Conservation (phyloP, 2,329 filamentous ascomycete genomes). For the Ophiostoma sp. region DNA sequence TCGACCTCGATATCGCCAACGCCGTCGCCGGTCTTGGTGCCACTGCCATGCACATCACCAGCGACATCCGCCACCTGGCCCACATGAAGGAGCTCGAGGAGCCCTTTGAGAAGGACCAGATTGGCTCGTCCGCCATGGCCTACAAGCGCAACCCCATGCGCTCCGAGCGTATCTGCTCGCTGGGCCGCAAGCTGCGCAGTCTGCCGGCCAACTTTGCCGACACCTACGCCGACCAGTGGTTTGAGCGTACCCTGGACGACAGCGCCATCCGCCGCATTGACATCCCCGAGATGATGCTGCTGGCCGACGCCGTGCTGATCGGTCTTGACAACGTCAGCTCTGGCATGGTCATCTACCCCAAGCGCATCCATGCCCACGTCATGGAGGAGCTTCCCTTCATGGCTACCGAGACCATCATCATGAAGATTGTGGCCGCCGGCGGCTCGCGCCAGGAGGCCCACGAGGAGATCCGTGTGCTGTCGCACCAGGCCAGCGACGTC, state of each 20-base stretch:
- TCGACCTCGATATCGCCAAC: conserved; percentile 75
- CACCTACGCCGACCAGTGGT: conserved; percentile 65
- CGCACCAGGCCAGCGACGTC: conserved; percentile 64
- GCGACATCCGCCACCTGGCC: conserved; percentile 50
- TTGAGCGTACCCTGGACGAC: conserved; percentile 75
- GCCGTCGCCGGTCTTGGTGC: conserved; percentile 73
- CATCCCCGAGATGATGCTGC: conserved; percentile 62
- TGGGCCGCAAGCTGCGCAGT: conserved; percentile 37
- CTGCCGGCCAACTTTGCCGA: conserved; percentile 48
- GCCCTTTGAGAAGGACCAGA: conserved; percentile 74
- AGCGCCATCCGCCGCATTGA: conserved; percentile 61
- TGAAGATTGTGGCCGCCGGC: conserved; percentile 68
- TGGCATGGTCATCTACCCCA: conserved; percentile 71
- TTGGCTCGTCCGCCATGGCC: conserved; percentile 57
- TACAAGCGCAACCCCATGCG: conserved; percentile 51
- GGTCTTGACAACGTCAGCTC: conserved; percentile 56
- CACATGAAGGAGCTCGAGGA: conserved; percentile 75
- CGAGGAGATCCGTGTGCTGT: conserved; percentile 79
- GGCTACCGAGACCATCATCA: conserved; percentile 53
- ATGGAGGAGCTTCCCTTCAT: conserved; percentile 73
- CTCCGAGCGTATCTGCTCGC: conserved; percentile 42
- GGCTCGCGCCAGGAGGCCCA: conserved; percentile 74
- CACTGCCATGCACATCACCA: conserved; percentile 69
- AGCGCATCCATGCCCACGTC: conserved; percentile 61
- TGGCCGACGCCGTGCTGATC: conserved; percentile 63